Evolutionary conservation across 495 filamentous ascomycete genomes (phyloP), one percentile per base, ranked within the genome.

Genomic region (Choiromyces venosus): DNA sequence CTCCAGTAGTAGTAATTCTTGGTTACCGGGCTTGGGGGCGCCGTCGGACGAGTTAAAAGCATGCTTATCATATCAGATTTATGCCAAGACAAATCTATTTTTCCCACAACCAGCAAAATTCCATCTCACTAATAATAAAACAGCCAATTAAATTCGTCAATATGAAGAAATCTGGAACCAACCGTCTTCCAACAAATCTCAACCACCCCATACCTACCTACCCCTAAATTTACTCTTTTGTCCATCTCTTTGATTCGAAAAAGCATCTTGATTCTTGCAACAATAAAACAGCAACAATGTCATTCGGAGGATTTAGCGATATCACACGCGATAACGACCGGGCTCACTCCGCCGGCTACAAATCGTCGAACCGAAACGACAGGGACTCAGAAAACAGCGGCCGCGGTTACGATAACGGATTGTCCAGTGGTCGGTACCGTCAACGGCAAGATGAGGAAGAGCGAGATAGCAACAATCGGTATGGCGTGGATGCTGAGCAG

Each of bases 231-330:
- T 19, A 46, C 42, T 46, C 18, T n/a, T 7, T 46, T 9, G 25
- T 25, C 7, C 21, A 25, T 52, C 46, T n/a, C 7, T 8, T 25
- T 52, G 46, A 12, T n/a, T 46, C 9, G 19, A 21, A 0, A 46
- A 46, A 44, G 42, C 42, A 44, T 44, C 18, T 44, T 44, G 21
- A 21, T 44, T 44, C 42, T 44, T 21, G 19, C 44, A n/a, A 46
- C 19, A 6, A 46, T 21, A 46, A 46, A 52, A 25, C 8, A 25
- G 8, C 46, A 25, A 71, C 46, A 69, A 76, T 77, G 75, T 76
- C 75, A 65, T 77, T 77, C 66, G 73, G 75, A 65, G 73, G 73
- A 67, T 76, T 77, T 64, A 77, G 73, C 69, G 75, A 76, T 39
- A 77, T 77, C 66, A 69, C 71, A 46, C 73, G 75, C 66, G 75